Evolutionary conservation across 495 filamentous ascomycete genomes (phyloP).

Genomic region (Penicillium antarcticum): DNA sequence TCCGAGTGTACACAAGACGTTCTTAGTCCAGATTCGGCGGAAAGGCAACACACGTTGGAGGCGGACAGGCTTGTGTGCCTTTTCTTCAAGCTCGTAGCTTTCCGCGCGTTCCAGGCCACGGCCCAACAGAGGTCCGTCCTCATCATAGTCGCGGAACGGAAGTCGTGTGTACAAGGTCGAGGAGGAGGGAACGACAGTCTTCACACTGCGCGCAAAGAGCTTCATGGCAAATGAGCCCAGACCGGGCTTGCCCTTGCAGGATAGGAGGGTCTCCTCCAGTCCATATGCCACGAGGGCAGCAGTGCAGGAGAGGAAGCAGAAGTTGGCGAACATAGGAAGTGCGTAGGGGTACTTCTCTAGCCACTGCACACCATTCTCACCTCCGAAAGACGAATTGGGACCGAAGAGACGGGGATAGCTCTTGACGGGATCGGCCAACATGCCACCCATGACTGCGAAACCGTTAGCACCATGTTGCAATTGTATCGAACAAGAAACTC

Average conservation of each 20-base stretch:
- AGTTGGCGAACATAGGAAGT: conserved; percentile 71
- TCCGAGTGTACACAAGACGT: conserved; percentile 65
- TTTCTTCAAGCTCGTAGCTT: conserved; percentile 42
- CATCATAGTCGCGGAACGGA: conserved; percentile 36
- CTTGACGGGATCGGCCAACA: conserved; percentile 70
- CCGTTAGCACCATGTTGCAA: not conserved
- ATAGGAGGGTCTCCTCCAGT: conserved; percentile 59
- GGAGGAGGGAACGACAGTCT: conserved; percentile 28
- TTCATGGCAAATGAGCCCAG: conserved; percentile 32
- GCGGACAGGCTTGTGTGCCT: conserved; percentile 28
- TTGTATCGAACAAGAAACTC: conserved; percentile 12
- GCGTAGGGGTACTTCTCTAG: conserved; percentile 70
- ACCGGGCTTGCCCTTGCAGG: conserved; percentile 46
- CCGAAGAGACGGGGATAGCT: conserved; percentile 69
- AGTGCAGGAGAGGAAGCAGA: conserved; percentile 56
- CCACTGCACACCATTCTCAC: conserved; percentile 56
- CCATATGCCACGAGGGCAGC: conserved; percentile 57
- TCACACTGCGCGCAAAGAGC: conserved; percentile 27
- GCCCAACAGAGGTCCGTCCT: conserved; percentile 32
- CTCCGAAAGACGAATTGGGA: conserved; percentile 47
- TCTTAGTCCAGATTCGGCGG: conserved; percentile 73
- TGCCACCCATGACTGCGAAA: conserved; percentile 61
- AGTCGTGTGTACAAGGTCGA: conserved; percentile 35
- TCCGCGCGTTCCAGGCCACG: conserved; percentile 23
- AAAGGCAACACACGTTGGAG: conserved; percentile 54